Percentiles rank a stretch among this genome's conserved stretches.
Evolutionary conservation across 2,329 filamentous ascomycete species (phyloP).

Genomic region (Penicillium brasilianum): DNA sequence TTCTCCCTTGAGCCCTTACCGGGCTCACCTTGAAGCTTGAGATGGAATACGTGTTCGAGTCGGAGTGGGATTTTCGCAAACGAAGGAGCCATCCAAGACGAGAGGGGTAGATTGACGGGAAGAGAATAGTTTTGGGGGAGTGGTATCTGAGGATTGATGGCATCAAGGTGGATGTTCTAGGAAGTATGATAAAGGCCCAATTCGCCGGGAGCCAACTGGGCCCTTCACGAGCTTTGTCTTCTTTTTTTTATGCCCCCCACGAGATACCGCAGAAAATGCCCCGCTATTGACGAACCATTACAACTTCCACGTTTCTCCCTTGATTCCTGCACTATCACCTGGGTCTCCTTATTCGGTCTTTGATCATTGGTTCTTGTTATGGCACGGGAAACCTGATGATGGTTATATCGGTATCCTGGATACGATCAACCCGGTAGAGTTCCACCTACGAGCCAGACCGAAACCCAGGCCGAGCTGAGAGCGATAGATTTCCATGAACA

Average conservation of each 20-base stretch:
- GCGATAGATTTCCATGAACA: not conserved
- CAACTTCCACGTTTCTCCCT: slow-evolving; percentile 20
- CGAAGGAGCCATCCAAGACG: slow-evolving; percentile 5
- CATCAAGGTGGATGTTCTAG: not conserved
- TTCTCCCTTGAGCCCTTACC: slow-evolving; percentile 17
- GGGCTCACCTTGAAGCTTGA: slow-evolving; percentile 15
- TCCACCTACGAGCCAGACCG: not conserved
- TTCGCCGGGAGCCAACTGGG: slow-evolving; percentile 24
- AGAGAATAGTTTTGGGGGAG: slow-evolving; percentile 6
- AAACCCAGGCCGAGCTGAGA: not conserved
- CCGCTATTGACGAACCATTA: slow-evolving; percentile 41
- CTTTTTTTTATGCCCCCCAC: slow-evolving; percentile 36
- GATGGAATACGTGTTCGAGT: slow-evolving; percentile 21
- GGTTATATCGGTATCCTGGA: not conserved
- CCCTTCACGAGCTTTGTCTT: slow-evolving; percentile 29
- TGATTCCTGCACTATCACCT: not conserved
- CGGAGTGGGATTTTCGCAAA: slow-evolving; percentile 2
- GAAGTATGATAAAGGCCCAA: slow-evolving; percentile 15
- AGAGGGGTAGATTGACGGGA: slow-evolving; percentile 6
- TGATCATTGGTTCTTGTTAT: not conserved
- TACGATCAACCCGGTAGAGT: not conserved
- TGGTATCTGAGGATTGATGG: slow-evolving; percentile 1
- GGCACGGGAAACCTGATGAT: no score
- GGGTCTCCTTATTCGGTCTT: not conserved
- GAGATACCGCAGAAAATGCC: slow-evolving; percentile 46